Evolutionary conservation across 2,329 filamentous ascomycete genomes (phyloP), one percentile per base, ranked within the genome.

Genomic region (Cercospora sp.): DNA sequence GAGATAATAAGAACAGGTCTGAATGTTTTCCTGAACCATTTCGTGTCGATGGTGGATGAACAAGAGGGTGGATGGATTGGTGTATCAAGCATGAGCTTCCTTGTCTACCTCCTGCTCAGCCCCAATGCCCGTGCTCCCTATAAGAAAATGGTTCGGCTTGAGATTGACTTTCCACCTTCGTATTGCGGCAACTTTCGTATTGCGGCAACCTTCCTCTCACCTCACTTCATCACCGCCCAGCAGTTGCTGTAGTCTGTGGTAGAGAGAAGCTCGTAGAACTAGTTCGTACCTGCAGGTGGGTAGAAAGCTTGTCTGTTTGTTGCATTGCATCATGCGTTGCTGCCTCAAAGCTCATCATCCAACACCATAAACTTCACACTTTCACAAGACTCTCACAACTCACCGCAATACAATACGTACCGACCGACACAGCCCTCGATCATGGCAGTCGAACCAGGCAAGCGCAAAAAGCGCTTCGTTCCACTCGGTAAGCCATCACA

Each of bases 401-500:
- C n/a, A 62, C n/a, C 2, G 6, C 33, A 28, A 8, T 10, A 62
- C 9, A 9, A 23, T 2, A 23, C 1, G 8, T 13, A 30, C 42
- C n/a, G 0, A 48, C 9, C 26, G 7, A 28, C 5, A 18, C 26
- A 42, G n/a, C n/a, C 3, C 23, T 10, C 23, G 13, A 63, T 4
- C 58, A 67, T 67, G 65, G 60, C 65, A 36, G 55, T 45, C 31
- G 51, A 48, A 60, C 48, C 31, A 60, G 31, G 51, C 31, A 67
- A 64, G 65, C 53, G 42, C 59, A 67, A 48, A 31, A 68, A 66
- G 62, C 60, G 66, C 60, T 69, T 69, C 55, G 26, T 68, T 2
- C 66, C 65, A 7, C 45, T 70, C 86, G 87, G 64, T 66, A 60
- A 33, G n/a, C n/a, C n/a, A n/a, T n/a, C n/a, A n/a, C n/a, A n/a